These are phyloP conservation scores for Phlyctochytrium bullatum DNA, from an alignment of 192 early-diverging fungal genomes.

Conservation along the genomic window DNA sequence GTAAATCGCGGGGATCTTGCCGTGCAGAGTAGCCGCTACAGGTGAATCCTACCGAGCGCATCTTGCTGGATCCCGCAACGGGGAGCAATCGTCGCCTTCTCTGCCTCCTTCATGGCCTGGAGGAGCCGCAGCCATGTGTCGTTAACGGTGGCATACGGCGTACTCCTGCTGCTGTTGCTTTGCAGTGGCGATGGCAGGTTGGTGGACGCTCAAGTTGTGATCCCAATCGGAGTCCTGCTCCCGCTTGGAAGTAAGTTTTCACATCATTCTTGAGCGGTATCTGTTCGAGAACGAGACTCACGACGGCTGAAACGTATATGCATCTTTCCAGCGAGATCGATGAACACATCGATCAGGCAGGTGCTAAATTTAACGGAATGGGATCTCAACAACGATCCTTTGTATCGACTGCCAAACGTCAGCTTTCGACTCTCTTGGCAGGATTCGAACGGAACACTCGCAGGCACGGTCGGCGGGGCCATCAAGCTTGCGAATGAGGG, in stretches of 20 bases:
- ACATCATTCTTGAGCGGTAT: too few relatives aligned
- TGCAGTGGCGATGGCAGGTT: too few relatives aligned
- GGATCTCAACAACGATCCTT: background rate
- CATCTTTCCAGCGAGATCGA: background rate
- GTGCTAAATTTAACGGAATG: background rate
- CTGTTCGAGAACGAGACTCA: background rate
- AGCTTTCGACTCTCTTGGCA: background rate
- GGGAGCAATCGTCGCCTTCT: too few relatives aligned
- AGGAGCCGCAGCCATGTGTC: too few relatives aligned
- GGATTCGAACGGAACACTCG: background rate
- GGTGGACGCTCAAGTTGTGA: background rate
- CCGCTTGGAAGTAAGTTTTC: background rate
- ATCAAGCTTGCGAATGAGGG: background rate
- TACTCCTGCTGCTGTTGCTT: too few relatives aligned
- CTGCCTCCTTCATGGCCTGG: too few relatives aligned
- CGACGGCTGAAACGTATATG: background rate
- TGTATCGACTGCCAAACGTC: background rate
- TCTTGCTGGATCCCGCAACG: too few relatives aligned
- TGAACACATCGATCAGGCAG: background rate
- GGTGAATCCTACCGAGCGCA: too few relatives aligned
- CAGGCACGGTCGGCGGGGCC: background rate
- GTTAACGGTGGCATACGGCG: too few relatives aligned
- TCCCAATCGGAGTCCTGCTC: background rate
- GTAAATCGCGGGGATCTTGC: too few relatives aligned
- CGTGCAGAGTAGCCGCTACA: too few relatives aligned